A percentile compares a stretch with the other conserved stretches of the same genome.
These are phyloP conservation scores for Mycena rosella DNA, from an alignment of 768 basidiomycete genomes.

Conservation along the genomic window DNA sequence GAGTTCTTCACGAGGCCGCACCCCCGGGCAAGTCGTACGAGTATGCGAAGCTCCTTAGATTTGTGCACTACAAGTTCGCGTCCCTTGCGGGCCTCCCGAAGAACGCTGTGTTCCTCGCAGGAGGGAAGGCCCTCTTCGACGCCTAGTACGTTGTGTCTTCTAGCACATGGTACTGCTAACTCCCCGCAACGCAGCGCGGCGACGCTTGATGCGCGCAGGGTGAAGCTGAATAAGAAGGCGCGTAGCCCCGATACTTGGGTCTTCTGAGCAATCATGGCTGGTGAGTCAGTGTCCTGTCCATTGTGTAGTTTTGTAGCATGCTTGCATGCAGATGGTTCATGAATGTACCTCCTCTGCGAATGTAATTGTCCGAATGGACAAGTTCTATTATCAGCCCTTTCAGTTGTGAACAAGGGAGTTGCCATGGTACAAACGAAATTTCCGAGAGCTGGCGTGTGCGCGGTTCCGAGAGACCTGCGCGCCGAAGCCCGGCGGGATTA, in stretches of 20 bases:
- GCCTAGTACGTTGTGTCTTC: neutral
- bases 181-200: neutral
- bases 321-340: neutral
- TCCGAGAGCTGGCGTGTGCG: too few species aligned
- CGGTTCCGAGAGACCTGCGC: too few species aligned
- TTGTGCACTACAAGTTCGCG: neutral
- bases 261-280: neutral
- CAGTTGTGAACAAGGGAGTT: too few species aligned
- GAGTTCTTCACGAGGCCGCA: neutral
- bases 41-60: neutral
- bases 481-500: too few species aligned
- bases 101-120: neutral
- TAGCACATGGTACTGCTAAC: neutral
- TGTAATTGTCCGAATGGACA: too few species aligned
- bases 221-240: neutral
- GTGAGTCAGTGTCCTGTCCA: too few species aligned
- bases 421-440: too few species aligned
- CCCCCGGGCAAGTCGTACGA: neutral
- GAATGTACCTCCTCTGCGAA: neutral
- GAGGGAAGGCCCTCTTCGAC: neutral
- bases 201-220: neutral
- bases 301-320: neutral
- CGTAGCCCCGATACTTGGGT: neutral
- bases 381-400: too few species aligned
- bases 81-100: neutral